Percentiles rank a stretch among this genome's conserved stretches.
phyloP scores from a whole-genome alignment of 2,329 filamentous ascomycete species.

The Stachybotrys chartarum region DNA sequence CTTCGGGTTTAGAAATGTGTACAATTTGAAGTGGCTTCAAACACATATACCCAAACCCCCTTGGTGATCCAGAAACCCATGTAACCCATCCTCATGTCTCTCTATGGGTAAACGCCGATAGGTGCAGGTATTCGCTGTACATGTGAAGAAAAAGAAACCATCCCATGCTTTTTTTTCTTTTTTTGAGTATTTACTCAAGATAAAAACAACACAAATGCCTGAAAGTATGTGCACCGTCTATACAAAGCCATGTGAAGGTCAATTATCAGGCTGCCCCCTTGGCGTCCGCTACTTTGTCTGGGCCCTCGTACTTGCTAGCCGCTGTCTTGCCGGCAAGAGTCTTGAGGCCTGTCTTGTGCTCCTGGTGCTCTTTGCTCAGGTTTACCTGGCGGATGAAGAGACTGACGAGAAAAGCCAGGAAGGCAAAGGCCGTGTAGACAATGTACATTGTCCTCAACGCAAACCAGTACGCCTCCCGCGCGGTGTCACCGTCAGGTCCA shows the following conservation, averaged over 20 bases:
- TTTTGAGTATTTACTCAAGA: background rate
- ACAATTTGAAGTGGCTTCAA: too few relatives aligned
- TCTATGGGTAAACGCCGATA: background rate
- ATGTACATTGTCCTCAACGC: slow-evolving; percentile 51
- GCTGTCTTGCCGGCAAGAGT: slow-evolving; percentile 24
- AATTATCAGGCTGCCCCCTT: background rate
- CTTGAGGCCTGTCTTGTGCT: slow-evolving; percentile 51
- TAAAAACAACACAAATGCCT: background rate
- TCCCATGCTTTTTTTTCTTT: background rate
- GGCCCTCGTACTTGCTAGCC: slow-evolving; percentile 8
- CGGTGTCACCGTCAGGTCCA: slow-evolving; percentile 32
- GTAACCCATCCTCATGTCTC: background rate
- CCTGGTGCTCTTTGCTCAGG: slow-evolving; percentile 48
- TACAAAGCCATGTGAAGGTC: background rate
- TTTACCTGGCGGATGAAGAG: slow-evolving; percentile 40
- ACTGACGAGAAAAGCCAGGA: slow-evolving; percentile 37
- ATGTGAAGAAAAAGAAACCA: background rate
- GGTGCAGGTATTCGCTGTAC: background rate
- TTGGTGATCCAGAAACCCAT: background rate
- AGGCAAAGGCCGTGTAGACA: slow-evolving; percentile 44
- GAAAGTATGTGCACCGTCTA: background rate
- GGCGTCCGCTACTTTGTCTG: background rate
- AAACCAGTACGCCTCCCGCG: slow-evolving; percentile 39
- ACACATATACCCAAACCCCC: background rate
- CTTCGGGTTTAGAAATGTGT: too few relatives aligned